Percentiles rank a stretch among this genome's conserved stretches.
Conservation (phyloP, 495 filamentous ascomycete genomes). For the Penicillium dipodomyicola region DNA sequence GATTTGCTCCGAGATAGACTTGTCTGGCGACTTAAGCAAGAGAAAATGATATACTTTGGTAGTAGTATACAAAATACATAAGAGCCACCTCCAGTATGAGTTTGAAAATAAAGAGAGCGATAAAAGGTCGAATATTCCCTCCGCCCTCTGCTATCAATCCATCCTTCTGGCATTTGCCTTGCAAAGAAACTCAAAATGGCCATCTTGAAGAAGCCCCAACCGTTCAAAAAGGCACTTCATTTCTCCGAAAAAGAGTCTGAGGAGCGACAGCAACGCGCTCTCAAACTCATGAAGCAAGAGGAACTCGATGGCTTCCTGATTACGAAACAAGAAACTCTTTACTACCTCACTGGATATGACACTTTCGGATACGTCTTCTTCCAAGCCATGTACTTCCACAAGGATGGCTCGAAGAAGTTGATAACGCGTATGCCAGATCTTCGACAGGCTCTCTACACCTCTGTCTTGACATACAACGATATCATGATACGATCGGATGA, state of each 20-base stretch:
- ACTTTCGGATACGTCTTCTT: slow-evolving; percentile 32
- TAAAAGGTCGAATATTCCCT: too few relatives aligned
- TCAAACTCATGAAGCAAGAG: slow-evolving; percentile 24
- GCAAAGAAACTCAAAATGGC: slow-evolving; percentile 9
- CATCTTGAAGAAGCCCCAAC: slow-evolving; percentile 17
- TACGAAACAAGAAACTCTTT: slow-evolving; percentile 29
- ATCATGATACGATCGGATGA: slow-evolving; percentile 27
- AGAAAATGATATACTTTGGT: too few relatives aligned
- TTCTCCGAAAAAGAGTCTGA: slow-evolving; percentile 22
- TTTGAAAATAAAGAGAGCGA: too few relatives aligned
- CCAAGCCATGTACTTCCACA: slow-evolving; percentile 29
- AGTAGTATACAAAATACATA: too few relatives aligned
- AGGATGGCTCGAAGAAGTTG: slow-evolving; percentile 22
- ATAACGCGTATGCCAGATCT: slow-evolving; percentile 28
- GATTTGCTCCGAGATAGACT: too few relatives aligned
- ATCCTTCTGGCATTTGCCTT: too few relatives aligned
- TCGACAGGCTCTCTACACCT: slow-evolving; percentile 27
- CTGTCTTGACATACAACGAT: slow-evolving; percentile 19
- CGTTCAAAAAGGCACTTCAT: slow-evolving; percentile 24
- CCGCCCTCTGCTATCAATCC: too few relatives aligned
- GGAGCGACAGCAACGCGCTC: slow-evolving; percentile 13
- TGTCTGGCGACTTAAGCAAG: too few relatives aligned
- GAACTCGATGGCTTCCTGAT: slow-evolving; percentile 28
- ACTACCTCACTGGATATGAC: slow-evolving; percentile 28
- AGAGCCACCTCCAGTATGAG: too few relatives aligned